Base-by-base conservation (phyloP, 1,284 basidiomycete species). In the Ceratobasidium sp. region DNA sequence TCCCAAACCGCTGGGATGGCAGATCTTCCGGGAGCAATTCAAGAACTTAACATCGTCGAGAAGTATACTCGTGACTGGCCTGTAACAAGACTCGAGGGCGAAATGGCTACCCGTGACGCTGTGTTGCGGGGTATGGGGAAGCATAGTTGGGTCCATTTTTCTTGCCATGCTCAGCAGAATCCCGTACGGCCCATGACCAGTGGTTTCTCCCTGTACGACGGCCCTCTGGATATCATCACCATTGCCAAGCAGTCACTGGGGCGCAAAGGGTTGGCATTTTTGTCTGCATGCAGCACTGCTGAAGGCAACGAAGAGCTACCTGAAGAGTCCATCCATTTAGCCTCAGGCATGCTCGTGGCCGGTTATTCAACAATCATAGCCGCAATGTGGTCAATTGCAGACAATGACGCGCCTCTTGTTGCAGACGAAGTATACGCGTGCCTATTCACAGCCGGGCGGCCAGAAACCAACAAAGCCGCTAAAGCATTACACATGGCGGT, bases 361-460 rank as follows among this genome's bases (percentile, higher is more conserved):
- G 68, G 58, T 2, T 73, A 56, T 31, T 46, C 16, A 22, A 34
- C n/a, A 2, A 41, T 51, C 8, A 62, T 73, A 48, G 71, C 49
- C 16, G 53, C 71, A 16, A 73, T 73, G 71, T 73, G 71, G 71
- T 27, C 41, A n/a, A 62, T 73, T n/a, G 5, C 13, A 19, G 71
- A 73, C 34, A 8, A 49, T 14, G 56, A 62, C 22, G 71, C 49
- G n/a, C 71, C 71, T 22, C 1, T 49, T 7, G 48, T 73, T 9
- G 71, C 71, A 7, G 56, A 34, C 6, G 31, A 48, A 11, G 43
- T 73, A 14, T 73, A 73, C 27, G 37, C 27, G 46, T 34, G 63
- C n/a, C 29, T 66, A 49, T 13, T 66, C 9, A n/a, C 34, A 37
- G 64, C 48, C 34, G n/a, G 64, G 39, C 29, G 16, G n/a, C 19